Evolutionary conservation across 345 rosid genomes (phyloP), one percentile per base, ranked within the genome.

Genomic region (Boechera retrofracta): DNA sequence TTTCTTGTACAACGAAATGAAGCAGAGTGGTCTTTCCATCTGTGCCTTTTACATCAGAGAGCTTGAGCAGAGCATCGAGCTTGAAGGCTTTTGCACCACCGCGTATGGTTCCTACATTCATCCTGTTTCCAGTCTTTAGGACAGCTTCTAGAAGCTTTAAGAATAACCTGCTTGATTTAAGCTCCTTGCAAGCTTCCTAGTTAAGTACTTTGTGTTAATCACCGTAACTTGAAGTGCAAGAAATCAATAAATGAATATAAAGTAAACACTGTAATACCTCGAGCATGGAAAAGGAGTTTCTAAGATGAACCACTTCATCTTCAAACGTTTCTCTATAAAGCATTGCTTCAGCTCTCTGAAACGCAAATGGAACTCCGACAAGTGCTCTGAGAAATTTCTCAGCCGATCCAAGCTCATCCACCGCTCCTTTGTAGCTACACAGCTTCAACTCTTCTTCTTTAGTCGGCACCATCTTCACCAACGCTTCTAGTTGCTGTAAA

Each of bases 161-260:
- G 86, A 95, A 95, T 24, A 95, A 83, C 73, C 97, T 86, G 80
- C 93, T 91, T 61, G 99, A 95, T 58, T 97, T 85, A 35, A 95
- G 94, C 81, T 92, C 97, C 86, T 86, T 92, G 88, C 98, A 95
- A 29, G 98, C 99, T 76, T 95, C 99, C 99, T 95, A 72, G 4
- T 33, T 26, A 69, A 5, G 56, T 54, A 61, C 59, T 39, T 26
- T 5, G 12, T 13, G 42, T 78, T 72, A 78, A 13, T 65, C 73
- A 78, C 10, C 1, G 41, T 78, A 58, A 1, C 81, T 78, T 78
- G 69, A 41, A 16, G 1, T 0, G 6, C 73, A 78, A 58, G 73
- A 1, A 78, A 78, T 29, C 16, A 71, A 1, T 6, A 64, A 64
- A 66, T n/a, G 32, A 59, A 29, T 4, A 29, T 64, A 36, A 15